Evolutionary conservation across 805 yeast species (phyloP).

Genomic region (Wickerhamomyces chaumierensis): DNA sequence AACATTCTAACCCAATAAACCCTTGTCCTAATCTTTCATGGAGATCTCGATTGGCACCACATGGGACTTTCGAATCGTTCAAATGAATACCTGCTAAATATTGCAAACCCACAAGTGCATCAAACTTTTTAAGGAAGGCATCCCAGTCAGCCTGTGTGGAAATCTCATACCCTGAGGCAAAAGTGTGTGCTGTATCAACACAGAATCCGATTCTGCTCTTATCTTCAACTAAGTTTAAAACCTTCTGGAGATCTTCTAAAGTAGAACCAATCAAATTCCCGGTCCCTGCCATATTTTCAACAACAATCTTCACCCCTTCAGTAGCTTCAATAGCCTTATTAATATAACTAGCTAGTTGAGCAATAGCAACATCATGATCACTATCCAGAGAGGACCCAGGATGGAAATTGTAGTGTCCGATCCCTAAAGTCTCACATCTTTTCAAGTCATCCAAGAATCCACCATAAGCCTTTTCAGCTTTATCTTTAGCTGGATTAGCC

Average conservation of each 20-base stretch:
- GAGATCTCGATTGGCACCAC: slow-evolving; percentile 80
- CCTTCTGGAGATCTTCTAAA: slow-evolving; percentile 62
- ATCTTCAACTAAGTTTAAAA: slow-evolving; percentile 69
- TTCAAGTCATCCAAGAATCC: slow-evolving; percentile 78
- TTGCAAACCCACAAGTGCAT: slow-evolving; percentile 58
- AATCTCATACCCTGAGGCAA: slow-evolving; percentile 93
- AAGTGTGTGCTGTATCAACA: slow-evolving; percentile 90
- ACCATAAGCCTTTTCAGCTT: slow-evolving; percentile 61
- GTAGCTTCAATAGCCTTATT: slow-evolving; percentile 72
- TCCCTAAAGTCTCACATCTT: slow-evolving; percentile 75
- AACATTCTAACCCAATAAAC: slow-evolving; percentile 77
- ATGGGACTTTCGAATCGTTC: slow-evolving; percentile 91
- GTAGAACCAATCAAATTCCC: slow-evolving; percentile 82
- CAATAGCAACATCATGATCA: slow-evolving; percentile 54
- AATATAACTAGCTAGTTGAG: slow-evolving; percentile 64
- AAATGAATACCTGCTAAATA: slow-evolving; percentile 76
- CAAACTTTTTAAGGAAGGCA: slow-evolving; percentile 70
- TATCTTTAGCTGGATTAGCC: slow-evolving; percentile 81
- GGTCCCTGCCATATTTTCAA: slow-evolving; percentile 98
- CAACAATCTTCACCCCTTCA: slow-evolving; percentile 68
- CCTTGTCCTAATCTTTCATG: slow-evolving; percentile 89
- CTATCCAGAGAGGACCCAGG: slow-evolving; percentile 82
- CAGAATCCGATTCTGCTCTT: slow-evolving; percentile 90
- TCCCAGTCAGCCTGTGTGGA: slow-evolving; percentile 44
- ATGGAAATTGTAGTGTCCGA: slow-evolving; percentile 86